phyloP scores from a whole-genome alignment of 2,329 filamentous ascomycete genomes.

The Clonostachys byssicola region DNA sequence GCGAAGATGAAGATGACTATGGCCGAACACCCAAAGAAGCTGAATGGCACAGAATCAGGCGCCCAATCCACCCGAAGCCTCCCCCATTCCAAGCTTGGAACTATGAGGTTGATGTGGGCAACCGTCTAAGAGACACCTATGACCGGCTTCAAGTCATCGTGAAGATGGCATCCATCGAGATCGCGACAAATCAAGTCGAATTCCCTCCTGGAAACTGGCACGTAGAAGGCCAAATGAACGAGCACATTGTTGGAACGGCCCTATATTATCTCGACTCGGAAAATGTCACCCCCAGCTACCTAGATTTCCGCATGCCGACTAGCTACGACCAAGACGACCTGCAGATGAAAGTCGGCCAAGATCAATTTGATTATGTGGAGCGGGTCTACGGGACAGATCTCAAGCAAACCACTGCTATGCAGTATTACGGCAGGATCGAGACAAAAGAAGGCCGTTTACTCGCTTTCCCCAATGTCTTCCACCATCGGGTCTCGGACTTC shows the following conservation, averaged over 20 bases:
- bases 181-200: slow-evolving; percentile 45
- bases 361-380: slow-evolving; percentile 2
- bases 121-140: slow-evolving; percentile 2
- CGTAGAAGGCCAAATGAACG: slow-evolving; percentile 34
- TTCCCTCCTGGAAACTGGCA: slow-evolving; percentile 44
- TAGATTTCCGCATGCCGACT: slow-evolving; percentile 3
- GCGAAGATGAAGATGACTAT: slow-evolving; percentile 6
- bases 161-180: slow-evolving; percentile 55
- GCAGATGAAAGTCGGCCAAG: not conserved
- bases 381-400: not conserved
- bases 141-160: slow-evolving; percentile 54
- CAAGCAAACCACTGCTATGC: not conserved
- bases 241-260: slow-evolving; percentile 7
- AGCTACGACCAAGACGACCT: not conserved
- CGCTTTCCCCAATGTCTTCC: slow-evolving; percentile 12
- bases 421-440: slow-evolving; percentile 1
- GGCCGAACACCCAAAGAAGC: too few species aligned
- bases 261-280: slow-evolving; percentile 10
- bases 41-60: slow-evolving; percentile 7
- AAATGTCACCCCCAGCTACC: slow-evolving; percentile 27
- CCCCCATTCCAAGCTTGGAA: slow-evolving; percentile 29
- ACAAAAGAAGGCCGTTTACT: slow-evolving; percentile 2
- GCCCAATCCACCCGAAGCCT: slow-evolving; percentile 13
- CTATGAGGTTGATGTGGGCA: slow-evolving; percentile 6
- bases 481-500: slow-evolving; percentile 42